Conservation (phyloP, 176 grass and related monocot species). For the Leersia perrieri region DNA sequence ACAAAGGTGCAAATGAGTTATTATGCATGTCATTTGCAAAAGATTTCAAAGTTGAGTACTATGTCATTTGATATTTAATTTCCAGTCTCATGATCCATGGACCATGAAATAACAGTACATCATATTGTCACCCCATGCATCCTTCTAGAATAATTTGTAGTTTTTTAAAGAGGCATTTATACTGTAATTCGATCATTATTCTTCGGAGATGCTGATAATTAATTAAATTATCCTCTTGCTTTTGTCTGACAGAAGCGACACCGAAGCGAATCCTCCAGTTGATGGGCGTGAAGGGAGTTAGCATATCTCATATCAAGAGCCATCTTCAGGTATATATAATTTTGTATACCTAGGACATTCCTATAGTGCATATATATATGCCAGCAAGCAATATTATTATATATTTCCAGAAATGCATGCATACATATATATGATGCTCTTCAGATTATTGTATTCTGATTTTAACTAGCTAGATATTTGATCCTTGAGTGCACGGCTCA, state of each 20-base stretch:
- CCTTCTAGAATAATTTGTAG: no score
- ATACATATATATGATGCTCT: not conserved
- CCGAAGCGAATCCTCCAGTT: conserved; percentile 87
- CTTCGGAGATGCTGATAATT: not conserved
- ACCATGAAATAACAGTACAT: not conserved
- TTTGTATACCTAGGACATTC: not conserved
- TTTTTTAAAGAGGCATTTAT: no score
- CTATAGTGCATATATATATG: not conserved
- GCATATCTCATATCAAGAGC: conserved; percentile 92
- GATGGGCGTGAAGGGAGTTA: conserved; percentile 73
- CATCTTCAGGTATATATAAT: conserved; percentile 74
- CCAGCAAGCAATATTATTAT: not conserved
- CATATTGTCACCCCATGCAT: not conserved
- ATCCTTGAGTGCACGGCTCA: not conserved
- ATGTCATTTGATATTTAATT: not conserved
- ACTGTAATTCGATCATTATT: not conserved
- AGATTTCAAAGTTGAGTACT: not conserved
- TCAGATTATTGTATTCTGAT: not conserved
- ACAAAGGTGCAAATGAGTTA: not conserved
- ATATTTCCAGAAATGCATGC: no score
- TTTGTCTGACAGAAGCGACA: conserved; percentile 66
- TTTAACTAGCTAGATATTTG: not conserved
- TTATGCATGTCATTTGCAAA: not conserved
- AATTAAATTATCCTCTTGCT: conserved; percentile 21
- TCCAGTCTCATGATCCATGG: not conserved